Conservation (phyloP, 805 yeast species). For the Kazachstania kunashirensis region DNA sequence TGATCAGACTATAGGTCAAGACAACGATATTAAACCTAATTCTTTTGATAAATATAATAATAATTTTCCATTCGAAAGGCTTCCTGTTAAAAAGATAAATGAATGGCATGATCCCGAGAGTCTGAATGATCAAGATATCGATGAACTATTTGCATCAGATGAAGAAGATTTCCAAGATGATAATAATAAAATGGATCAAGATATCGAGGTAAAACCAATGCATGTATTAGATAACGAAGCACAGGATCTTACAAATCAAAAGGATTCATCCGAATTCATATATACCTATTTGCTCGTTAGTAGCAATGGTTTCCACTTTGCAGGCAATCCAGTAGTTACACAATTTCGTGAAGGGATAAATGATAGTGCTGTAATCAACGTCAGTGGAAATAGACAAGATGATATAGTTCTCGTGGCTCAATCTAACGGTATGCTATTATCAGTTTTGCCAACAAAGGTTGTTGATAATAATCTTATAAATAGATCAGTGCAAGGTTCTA, state of each 20-base stretch:
- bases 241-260: background rate
- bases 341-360: constrained; percentile 11
- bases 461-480: background rate
- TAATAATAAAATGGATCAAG: background rate
- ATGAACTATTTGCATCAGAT: background rate
- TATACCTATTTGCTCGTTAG: constrained; percentile 10
- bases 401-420: constrained; percentile 12
- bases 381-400: background rate
- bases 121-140: constrained; percentile 22
- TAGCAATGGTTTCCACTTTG: constrained; percentile 9
- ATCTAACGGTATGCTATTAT: constrained; percentile 12
- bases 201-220: background rate
- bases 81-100: too few species aligned
- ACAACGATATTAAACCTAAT: too few species aligned
- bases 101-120: constrained; percentile 9
- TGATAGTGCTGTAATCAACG: constrained; percentile 10
- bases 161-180: background rate
- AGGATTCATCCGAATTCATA: background rate
- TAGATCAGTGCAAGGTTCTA: background rate
- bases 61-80: too few species aligned
- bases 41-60: too few species aligned
- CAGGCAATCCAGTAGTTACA: constrained; percentile 9
- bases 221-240: background rate
- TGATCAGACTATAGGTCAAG: too few species aligned
- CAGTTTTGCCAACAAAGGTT: constrained; percentile 8